Evolutionary conservation across 345 rosid genomes (phyloP), one percentile per base, ranked within the genome.

Genomic region (Aquilaria yunnanensis): DNA sequence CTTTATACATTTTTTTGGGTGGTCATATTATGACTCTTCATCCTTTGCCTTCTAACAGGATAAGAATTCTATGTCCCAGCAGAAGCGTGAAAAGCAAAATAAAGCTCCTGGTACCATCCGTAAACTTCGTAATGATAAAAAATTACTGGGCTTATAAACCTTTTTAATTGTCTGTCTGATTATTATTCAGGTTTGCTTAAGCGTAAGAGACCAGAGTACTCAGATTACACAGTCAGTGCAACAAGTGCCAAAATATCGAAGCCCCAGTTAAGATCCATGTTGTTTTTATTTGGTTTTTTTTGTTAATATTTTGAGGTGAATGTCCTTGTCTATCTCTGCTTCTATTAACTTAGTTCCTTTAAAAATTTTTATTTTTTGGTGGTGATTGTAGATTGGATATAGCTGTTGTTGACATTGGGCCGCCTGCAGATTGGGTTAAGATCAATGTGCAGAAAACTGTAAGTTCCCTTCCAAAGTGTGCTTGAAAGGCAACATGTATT

Each of bases 391-490:
- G 93, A 63, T 64, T 80, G 78, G 84, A 82, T 32, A 72, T 71
- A 14, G 76, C 74, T 16, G 76, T 86, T 47, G 81, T 75, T 65
- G 89, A 82, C 55, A 57, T 84, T 50, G 93, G 93, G 59, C 64
- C 78, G 3, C 84, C 87, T 9, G 89, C 93, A 57, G 87, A 84
- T 68, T 86, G 93, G 93, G 89, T 86, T 67, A 86, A 84, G 76
- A 75, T 86, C 74, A 86, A 77, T 64, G 87, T 84, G 47, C 93
- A 77, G 75, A 80, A 63, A 69, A 77, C 87, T 16, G 93, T 86
- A 72, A 80, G 89, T 68, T 65, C 10, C 23, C 14, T 61, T 10
- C 12, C 56, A 14, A 13, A 57, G 23, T 50, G 14, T 58, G 53
- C 6, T 51, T 43, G 16, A 13, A 63, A 58, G 46, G 64, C 32